A percentile compares a stretch with the other conserved stretches of the same genome.
These are phyloP conservation scores for Lachnellula cervina DNA, from an alignment of 2,329 filamentous ascomycete genomes.

Conservation along the genomic window DNA sequence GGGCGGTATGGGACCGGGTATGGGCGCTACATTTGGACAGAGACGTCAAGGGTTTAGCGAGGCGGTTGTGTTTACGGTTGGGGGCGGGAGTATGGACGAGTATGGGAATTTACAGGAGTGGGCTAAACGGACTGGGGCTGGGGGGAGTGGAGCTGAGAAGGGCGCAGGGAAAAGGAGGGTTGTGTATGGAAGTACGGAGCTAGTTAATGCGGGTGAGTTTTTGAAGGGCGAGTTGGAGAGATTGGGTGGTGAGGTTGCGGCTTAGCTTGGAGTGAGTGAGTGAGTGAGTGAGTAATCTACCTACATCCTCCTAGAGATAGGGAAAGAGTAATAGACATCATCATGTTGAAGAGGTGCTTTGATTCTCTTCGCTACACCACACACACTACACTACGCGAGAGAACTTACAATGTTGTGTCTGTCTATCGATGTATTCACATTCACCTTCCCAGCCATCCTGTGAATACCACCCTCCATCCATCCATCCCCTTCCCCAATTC, in stretches of 20 bases:
- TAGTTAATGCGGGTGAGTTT: conserved; percentile 66
- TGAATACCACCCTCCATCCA: too few relatives aligned
- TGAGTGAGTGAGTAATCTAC: too few relatives aligned
- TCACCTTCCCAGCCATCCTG: too few relatives aligned
- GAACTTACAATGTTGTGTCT: too few relatives aligned
- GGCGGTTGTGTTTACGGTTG: conserved; percentile 89
- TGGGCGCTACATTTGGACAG: conserved; percentile 83
- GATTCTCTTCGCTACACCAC: too few relatives aligned
- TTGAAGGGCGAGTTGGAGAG: conserved; percentile 59
- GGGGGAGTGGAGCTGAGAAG: conserved; percentile 36
- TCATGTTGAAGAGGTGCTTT: too few relatives aligned
- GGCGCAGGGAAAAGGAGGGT: conserved; percentile 71
- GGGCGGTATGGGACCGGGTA: conserved; percentile 51
- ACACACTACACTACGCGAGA: too few relatives aligned
- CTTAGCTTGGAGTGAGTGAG: background rate
- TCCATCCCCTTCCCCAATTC: too few relatives aligned
- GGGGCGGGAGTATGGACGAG: conserved; percentile 97
- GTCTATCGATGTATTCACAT: too few relatives aligned
- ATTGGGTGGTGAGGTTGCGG: conserved; percentile 49
- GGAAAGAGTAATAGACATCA: too few relatives aligned
- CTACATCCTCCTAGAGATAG: too few relatives aligned
- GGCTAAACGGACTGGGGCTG: conserved; percentile 68
- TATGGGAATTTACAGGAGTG: conserved; percentile 97
- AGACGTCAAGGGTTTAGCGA: conserved; percentile 84
- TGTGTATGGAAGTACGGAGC: conserved; percentile 89